Evolutionary conservation across 2,329 filamentous ascomycete genomes (phyloP), one percentile per base, ranked within the genome.

Genomic region (Aspergillus flavus): DNA sequence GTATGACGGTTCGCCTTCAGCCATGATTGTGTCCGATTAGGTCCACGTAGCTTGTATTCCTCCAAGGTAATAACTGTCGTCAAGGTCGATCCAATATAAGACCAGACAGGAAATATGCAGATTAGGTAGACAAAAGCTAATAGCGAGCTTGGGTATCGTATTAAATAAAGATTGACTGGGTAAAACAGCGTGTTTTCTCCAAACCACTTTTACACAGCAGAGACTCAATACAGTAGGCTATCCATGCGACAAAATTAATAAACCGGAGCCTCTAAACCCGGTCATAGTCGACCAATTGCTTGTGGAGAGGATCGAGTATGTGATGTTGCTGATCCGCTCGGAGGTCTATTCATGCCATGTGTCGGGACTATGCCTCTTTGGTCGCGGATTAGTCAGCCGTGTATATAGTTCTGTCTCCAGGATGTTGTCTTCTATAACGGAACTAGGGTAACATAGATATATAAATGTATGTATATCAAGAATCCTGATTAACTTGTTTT

Each of bases 1-100:
- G 80, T 99, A 99, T 10, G 92, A 95, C 46, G 89, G 85, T 58
- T 80, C 78, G 19, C 66, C 69, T 65, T 76, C 75, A 9, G 74
- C 70, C 78, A 80, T 80, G 63, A 26, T 41, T 62, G 16, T 7
- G 34, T 28, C 30, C 9, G 39, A 41, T 7, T 41, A 41, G 6
- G 7, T 41, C 9, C 34, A 2, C 1, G 19, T 16, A 9, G 21
- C n/a, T 23, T 26, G 2, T n/a, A 30, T n/a, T 34, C 3, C 2
- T 23, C 5, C 16, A 32, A 14, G n/a, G 43, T 46, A 39, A 16
- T 34, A 19, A 28, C n/a, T 43, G 34, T 52, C 19, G 16, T n/a
- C 34, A 11, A 52, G 30, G 46, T 30, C 48, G 28, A 34, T 52
- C n/a, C 48, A 52, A 52, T 32, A 32, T 32, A 21, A 21, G 48